Percentiles rank a stretch among this genome's conserved stretches.
Evolutionary conservation across 805 yeast species (phyloP).

Genomic region (Metschnikowia arizonensis): DNA sequence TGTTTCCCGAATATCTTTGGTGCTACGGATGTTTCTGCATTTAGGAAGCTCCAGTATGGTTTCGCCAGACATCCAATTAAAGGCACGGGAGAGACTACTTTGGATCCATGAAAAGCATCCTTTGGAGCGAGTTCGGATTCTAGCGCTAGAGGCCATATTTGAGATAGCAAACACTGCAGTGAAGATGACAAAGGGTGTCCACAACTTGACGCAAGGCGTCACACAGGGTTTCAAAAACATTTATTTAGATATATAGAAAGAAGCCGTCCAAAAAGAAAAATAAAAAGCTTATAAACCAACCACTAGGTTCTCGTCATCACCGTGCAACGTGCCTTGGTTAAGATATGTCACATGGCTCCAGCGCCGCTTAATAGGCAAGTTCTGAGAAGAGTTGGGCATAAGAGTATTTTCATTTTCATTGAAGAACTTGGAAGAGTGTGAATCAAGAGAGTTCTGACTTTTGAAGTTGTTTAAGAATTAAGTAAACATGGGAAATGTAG

Average conservation of each 20-base stretch:
- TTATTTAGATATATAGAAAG: constrained; percentile 1
- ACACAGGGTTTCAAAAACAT: constrained; percentile 2
- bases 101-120: constrained; percentile 32
- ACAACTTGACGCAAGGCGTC: constrained; percentile 1
- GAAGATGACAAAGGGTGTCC: constrained; percentile 16
- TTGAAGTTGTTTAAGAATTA: constrained; percentile 16
- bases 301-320: constrained; percentile 20
- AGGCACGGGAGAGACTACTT: constrained; percentile 18
- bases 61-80: background rate
- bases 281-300: constrained; percentile 14
- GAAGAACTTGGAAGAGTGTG: no score
- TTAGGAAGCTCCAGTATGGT: constrained; percentile 21
- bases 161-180: constrained; percentile 31
- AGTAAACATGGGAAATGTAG: constrained; percentile 10
- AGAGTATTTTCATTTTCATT: constrained; percentile 11
- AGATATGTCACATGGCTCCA: constrained; percentile 20
- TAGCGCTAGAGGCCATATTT: constrained; percentile 42
- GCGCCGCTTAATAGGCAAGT: constrained; percentile 13
- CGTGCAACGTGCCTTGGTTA: constrained; percentile 19
- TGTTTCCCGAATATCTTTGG: constrained; percentile 32
- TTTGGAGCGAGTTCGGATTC: constrained; percentile 26
- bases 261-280: background rate
- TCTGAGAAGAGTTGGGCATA: constrained; percentile 3
- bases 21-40: constrained; percentile 43
- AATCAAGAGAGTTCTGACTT: constrained; percentile 5